A percentile compares a stretch with the other conserved stretches of the same genome.
Conservation (phyloP, 1,284 basidiomycete species). For the Irpex sp. region DNA sequence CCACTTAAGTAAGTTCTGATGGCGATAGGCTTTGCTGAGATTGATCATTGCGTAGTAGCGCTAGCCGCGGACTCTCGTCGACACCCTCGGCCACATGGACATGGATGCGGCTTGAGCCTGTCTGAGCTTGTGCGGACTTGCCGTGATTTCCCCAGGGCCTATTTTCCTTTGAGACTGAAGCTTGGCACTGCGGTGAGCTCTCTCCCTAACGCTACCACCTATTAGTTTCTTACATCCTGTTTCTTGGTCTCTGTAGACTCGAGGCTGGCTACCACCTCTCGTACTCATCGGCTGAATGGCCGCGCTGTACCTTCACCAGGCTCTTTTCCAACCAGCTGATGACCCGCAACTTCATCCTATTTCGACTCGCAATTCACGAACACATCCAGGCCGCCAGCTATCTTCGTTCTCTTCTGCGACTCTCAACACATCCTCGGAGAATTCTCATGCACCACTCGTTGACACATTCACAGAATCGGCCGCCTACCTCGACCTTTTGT, state of each 20-base stretch:
- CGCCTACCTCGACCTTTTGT: constrained; percentile 44
- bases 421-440: constrained; percentile 43
- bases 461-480: constrained; percentile 30
- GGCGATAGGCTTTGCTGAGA: constrained; percentile 1
- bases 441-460: constrained; percentile 46
- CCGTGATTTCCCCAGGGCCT: neutral
- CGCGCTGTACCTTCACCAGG: constrained; percentile 54
- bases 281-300: constrained; percentile 34
- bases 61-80: neutral
- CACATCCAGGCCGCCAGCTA: constrained; percentile 29
- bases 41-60: neutral
- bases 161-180: no score
- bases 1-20: constrained; percentile 8
- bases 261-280: neutral
- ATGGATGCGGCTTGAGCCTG: neutral
- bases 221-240: neutral
- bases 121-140: neutral
- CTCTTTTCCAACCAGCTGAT: constrained; percentile 35
- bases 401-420: constrained; percentile 49
- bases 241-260: neutral
- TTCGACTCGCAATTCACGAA: constrained; percentile 17
- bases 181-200: neutral
- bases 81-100: neutral
- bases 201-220: neutral
- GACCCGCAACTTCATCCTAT: constrained; percentile 29